Evolutionary conservation across 2,329 filamentous ascomycete species (phyloP), one percentile per base, ranked within the genome.

Genomic region (Penicillium olsonii): DNA sequence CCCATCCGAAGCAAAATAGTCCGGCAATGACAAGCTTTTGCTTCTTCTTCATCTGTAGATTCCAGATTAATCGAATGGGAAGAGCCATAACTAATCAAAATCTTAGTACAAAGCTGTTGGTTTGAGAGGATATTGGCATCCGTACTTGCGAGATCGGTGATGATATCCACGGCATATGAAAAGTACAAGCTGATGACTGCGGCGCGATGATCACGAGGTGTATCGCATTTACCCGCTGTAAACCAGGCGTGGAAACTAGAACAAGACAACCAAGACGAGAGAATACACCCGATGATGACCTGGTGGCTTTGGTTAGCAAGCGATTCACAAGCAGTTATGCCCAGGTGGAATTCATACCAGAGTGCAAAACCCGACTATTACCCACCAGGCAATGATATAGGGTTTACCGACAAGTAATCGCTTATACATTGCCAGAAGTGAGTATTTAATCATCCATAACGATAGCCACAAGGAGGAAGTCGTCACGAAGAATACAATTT

Each of bases 401-500:
- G 8, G 5, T 24, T 24, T 24, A 8, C 22, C 22, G 5, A 24
- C 22, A 24, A 24, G 22, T 8, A 24, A 8, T 8, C 22, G 22
- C 22, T 24, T 24, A 24, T 24, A 24, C 22, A 24, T 24, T 5
- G 22, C 22, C 22, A 24, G 8, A 24, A 24, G 22, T 8, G 22
- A 24, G 8, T 24, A 24, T 24, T 24, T 24, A 8, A 24, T 8
- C 22, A 24, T 24, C 22, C 22, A 24, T 8, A 24, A 8, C 22
- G 22, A 24, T 5, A 24, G 4, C 22, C 71, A 75, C 42, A 72
- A 67, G 18, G 69, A 60, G 37, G 72, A 64, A 4, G 66, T 68
- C 15, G 67, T 69, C 9, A 67, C 64, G 49, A 73, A 73, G 55
- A 75, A 72, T 17, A 73, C 60, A 42, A 68, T 68, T 17, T 69